phyloP scores from a whole-genome alignment of 306 rosid species.

The Pterocarpus macrocarpus region DNA sequence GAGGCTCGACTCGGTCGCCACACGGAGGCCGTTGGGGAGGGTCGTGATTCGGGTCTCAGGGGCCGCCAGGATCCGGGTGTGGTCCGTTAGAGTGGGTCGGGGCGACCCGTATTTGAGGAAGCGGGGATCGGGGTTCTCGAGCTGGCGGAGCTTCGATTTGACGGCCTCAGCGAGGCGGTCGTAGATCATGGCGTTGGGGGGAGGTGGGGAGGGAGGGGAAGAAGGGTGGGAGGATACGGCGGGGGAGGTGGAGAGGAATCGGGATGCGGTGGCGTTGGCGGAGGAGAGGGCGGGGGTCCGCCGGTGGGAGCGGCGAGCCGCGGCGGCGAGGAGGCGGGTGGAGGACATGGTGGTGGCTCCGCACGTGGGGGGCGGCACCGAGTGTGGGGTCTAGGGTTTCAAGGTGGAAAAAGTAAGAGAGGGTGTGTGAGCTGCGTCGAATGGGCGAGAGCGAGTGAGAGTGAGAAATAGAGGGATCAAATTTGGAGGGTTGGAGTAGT shows the following conservation, averaged over 20 bases:
- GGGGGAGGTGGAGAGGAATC: constrained; percentile 42
- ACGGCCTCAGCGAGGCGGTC: constrained; percentile 87
- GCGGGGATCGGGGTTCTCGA: constrained; percentile 86
- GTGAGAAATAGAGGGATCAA: background rate
- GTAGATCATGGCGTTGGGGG: constrained; percentile 87
- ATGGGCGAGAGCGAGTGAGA: background rate
- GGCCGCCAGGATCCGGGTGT: constrained; percentile 75
- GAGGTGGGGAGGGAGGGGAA: constrained; percentile 73
- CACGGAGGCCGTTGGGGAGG: constrained; percentile 86
- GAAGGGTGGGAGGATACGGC: constrained; percentile 49
- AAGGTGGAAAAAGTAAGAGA: background rate
- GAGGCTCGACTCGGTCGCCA: constrained; percentile 87
- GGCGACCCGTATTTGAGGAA: constrained; percentile 95
- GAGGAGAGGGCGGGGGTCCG: constrained; percentile 42
- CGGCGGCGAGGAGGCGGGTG: constrained; percentile 70
- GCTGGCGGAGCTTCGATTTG: constrained; percentile 70
- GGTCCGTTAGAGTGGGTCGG: constrained; percentile 67
- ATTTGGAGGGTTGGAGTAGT: background rate
- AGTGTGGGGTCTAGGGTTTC: constrained; percentile 40
- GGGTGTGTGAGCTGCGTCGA: background rate
- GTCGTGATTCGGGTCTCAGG: constrained; percentile 93
- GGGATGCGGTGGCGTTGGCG: constrained; percentile 40
- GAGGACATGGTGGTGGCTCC: constrained; percentile 68
- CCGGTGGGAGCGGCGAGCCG: constrained; percentile 68
- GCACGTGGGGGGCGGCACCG: constrained; percentile 38